These are phyloP conservation scores for Firmiana major DNA, from an alignment of 345 rosid genomes.

Conservation along the genomic window DNA sequence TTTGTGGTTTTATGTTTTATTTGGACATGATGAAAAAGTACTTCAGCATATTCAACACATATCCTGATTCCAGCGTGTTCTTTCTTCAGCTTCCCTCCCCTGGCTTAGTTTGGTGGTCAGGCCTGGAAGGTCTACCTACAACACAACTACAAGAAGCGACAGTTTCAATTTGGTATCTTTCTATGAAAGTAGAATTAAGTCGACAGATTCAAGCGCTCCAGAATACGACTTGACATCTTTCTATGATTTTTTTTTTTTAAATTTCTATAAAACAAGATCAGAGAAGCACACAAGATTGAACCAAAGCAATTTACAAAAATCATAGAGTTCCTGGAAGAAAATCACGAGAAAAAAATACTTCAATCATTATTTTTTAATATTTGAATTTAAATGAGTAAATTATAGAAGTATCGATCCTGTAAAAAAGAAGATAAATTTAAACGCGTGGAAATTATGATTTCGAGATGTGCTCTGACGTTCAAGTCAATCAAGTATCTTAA, in stretches of 20 bases:
- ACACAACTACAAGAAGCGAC: neutral
- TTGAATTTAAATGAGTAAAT: no score
- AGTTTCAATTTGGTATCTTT: no score
- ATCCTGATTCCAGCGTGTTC: constrained; percentile 11
- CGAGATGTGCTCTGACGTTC: no score
- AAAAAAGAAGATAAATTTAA: no score
- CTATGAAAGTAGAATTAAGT: neutral
- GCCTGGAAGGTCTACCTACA: neutral
- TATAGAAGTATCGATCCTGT: no score
- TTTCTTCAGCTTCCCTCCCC: no score
- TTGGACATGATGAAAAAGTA: constrained; percentile 3
- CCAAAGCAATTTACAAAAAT: neutral
- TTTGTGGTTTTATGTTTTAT: neutral
- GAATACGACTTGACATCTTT: neutral
- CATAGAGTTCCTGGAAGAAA: no score
- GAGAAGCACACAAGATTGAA: neutral
- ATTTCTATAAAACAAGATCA: neutral
- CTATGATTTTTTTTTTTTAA: neutral
- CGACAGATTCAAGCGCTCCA: neutral
- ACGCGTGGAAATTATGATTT: no score
- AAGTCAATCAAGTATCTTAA: no score
- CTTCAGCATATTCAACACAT: constrained; percentile 8
- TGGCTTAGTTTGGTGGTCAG: neutral
- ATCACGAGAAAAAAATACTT: no score
- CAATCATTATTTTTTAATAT: no score